Base-by-base conservation (phyloP, 192 early-diverging fungal genomes). In the Gaertneriomyces semiglobifer region DNA sequence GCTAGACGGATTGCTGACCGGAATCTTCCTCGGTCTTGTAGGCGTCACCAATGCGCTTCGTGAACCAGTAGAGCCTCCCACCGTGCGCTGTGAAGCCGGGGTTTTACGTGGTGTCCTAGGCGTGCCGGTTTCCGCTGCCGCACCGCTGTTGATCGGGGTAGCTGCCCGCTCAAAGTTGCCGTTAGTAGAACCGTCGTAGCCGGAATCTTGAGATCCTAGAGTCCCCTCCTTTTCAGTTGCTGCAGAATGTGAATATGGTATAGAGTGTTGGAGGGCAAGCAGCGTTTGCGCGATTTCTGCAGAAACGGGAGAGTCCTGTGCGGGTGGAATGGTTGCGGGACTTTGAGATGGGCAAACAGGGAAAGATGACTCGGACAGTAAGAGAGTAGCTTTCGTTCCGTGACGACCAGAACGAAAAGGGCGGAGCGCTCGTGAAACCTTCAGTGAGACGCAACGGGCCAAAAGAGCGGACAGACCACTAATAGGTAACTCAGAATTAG, bases 241-340 rank as follows among this genome's bases (percentile, higher is more conserved):
- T 10, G 60, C 38, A 38, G 60, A 41, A 38, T n/a, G 44, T 19
- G 38, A 41, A 42, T 20, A 39, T 18, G 62, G 16, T 38, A 16
- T 16, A 43, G 25, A 42, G 12, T 57, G 55, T 44, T 66, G 65
- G 9, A 66, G 65, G 39, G 65, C 65, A 20, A 66, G 55, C 25
- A 66, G 65, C 11, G 54, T 66, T 58, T 60, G 54, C 40, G 65
- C 65, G 53, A 55, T 55, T 53, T 66, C 65, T 38, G 53, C 14
- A 6, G 65, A 55, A 44, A 58, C 54, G 44, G 58, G 65, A 42
- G 12, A 43, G 16, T 66, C 65, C 19, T 58, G 8, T 19, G 43
- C 18, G 54, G 65, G 38, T 33, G 65, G 19, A 59, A 66, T 66
- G 55, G 14, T 58, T 53, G 46, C 54, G 65, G 50, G 20, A 52